Evolutionary conservation across 2,329 filamentous ascomycete species (phyloP).

Genomic region (Claviceps sp.): DNA sequence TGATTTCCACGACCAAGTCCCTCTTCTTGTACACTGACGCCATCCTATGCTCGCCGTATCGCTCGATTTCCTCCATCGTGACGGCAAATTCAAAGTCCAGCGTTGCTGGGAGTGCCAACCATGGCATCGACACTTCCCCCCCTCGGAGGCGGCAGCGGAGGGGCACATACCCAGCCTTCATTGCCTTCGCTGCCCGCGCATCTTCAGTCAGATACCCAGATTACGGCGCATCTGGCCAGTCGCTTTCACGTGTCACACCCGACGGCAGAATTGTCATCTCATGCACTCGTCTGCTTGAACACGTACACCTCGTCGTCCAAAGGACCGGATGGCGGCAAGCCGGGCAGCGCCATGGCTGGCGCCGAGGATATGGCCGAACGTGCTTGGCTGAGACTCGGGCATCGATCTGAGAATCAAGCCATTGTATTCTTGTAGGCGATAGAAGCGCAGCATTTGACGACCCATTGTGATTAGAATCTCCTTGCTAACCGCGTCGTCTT

Average conservation of each 20-base stretch:
- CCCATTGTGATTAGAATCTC: neutral
- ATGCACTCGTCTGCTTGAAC: constrained; percentile 84
- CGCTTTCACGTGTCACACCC: constrained; percentile 87
- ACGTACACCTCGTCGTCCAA: constrained; percentile 84
- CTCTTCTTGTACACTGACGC: neutral
- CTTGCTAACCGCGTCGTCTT: constrained; percentile 6
- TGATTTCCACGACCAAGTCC: neutral
- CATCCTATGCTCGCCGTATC: neutral
- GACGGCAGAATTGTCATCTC: constrained; percentile 78
- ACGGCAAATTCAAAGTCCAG: neutral
- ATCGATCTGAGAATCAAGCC: constrained; percentile 85
- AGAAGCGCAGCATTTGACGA: neutral
- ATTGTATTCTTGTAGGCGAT: constrained; percentile 74
- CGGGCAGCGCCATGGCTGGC: constrained; percentile 83
- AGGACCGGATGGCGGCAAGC: constrained; percentile 78
- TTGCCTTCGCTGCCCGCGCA: constrained; percentile 78
- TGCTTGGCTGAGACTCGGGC: constrained; percentile 72
- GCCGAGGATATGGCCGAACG: constrained; percentile 83
- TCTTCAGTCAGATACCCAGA: constrained; percentile 62
- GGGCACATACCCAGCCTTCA: constrained; percentile 69
- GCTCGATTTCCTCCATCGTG: neutral
- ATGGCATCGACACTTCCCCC: constrained; percentile 49
- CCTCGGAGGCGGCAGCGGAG: constrained; percentile 34
- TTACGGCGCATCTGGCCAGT: constrained; percentile 71
- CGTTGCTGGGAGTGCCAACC: constrained; percentile 19